Conservation (phyloP, 2,329 filamentous ascomycete species). For the Aspergillus ochraceus region DNA sequence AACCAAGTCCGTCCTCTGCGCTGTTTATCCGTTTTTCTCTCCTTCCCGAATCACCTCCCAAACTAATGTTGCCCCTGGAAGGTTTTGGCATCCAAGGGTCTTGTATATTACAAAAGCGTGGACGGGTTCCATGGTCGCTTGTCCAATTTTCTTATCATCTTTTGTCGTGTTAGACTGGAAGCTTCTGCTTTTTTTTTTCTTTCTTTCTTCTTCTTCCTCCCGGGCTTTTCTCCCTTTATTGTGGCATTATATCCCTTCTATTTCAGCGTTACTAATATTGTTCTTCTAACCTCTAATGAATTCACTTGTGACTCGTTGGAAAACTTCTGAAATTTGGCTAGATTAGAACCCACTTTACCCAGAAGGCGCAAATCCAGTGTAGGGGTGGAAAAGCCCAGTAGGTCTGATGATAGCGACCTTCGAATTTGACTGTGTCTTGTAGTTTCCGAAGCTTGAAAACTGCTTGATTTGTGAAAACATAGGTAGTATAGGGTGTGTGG, state of each 20-base stretch:
- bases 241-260: background rate
- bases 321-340: background rate
- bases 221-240: background rate
- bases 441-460: background rate
- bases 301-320: background rate
- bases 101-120: slow-evolving; percentile 41
- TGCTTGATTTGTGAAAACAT: background rate
- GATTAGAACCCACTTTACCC: background rate
- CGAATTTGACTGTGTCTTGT: no score
- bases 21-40: background rate
- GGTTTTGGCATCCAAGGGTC: background rate
- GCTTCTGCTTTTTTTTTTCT: slow-evolving; percentile 11
- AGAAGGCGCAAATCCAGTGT: no score
- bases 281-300: background rate
- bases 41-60: background rate
- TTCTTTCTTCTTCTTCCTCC: slow-evolving; percentile 7
- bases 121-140: slow-evolving; percentile 25
- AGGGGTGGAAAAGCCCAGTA: no score
- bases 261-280: background rate
- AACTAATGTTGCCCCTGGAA: background rate
- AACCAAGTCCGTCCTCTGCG: background rate
- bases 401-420: no score
- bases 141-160: slow-evolving; percentile 18
- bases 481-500: no score
- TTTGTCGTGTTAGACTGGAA: slow-evolving; percentile 17